These are phyloP conservation scores for Aspergillus arachidicola DNA, from an alignment of 2,329 filamentous ascomycete genomes.

Conservation along the genomic window DNA sequence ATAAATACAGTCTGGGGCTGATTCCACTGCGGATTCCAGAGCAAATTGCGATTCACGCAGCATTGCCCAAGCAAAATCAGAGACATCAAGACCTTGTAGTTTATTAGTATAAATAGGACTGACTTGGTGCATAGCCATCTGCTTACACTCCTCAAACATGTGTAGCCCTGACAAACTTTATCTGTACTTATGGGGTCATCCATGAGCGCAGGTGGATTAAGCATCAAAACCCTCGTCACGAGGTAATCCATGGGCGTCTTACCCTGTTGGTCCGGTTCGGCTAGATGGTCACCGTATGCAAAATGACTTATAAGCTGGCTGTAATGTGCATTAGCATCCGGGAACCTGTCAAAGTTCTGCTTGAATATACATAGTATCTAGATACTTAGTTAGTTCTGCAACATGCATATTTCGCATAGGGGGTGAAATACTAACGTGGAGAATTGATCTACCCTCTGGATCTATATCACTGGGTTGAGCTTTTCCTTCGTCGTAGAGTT, in stretches of 20 bases:
- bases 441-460: not conserved
- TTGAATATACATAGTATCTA: not conserved
- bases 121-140: not conserved
- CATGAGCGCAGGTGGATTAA: accelerated
- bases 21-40: not conserved
- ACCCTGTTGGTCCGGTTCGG: not conserved
- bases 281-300: not conserved
- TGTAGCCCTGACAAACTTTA: not conserved
- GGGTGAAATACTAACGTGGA: not conserved
- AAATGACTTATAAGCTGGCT: not conserved
- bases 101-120: not conserved
- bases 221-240: accelerated
- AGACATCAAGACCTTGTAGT: not conserved
- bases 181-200: too few relatives aligned
- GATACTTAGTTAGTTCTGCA: not conserved
- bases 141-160: not conserved
- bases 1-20: not conserved
- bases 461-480: not conserved
- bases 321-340: not conserved
- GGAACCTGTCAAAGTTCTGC: accelerated
- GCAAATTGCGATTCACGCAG: not conserved
- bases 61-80: not conserved
- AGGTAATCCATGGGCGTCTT: not conserved
- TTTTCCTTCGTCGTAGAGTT: not conserved
- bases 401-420: not conserved